Evolutionary conservation across 352 stramenopile species (phyloP).

Genomic region (Phytophthora sojae): DNA sequence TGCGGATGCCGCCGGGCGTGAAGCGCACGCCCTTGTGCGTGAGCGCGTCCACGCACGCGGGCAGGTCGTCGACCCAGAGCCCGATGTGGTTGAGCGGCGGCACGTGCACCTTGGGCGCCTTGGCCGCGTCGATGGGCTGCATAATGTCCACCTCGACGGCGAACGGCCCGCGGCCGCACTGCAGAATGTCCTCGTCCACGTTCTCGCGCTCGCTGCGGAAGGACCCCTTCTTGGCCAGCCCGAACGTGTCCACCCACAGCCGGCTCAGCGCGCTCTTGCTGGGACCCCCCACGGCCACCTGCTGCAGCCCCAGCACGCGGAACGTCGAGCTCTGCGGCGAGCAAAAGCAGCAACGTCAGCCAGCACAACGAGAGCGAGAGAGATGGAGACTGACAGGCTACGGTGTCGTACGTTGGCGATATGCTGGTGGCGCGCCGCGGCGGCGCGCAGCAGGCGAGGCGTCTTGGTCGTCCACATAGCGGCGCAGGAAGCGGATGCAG

Average conservation of each 20-base stretch:
- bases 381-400: neutral
- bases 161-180: conserved; percentile 91
- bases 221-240: conserved; percentile 68
- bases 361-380: no score
- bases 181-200: conserved; percentile 98
- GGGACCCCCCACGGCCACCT: conserved; percentile 95
- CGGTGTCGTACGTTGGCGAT: conserved; percentile 16
- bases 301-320: conserved; percentile 96
- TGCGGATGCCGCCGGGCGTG: conserved; percentile 97
- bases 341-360: neutral
- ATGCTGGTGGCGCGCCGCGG: conserved; percentile 22
- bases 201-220: conserved; percentile 95
- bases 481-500: neutral
- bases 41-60: conserved; percentile 93
- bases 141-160: conserved; percentile 99
- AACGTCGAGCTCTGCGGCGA: conserved; percentile 77
- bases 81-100: conserved; percentile 98
- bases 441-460: conserved; percentile 7
- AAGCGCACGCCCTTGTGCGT: conserved; percentile 94
- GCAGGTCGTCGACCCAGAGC: conserved; percentile 97
- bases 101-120: conserved; percentile 94
- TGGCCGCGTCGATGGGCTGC: conserved; percentile 95
- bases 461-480: conserved; percentile 20
- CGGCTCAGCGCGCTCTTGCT: conserved; percentile 90
- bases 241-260: conserved; percentile 88